phyloP scores from a whole-genome alignment of 192 early-diverging fungal genomes.

The Coemansia furcata region DNA sequence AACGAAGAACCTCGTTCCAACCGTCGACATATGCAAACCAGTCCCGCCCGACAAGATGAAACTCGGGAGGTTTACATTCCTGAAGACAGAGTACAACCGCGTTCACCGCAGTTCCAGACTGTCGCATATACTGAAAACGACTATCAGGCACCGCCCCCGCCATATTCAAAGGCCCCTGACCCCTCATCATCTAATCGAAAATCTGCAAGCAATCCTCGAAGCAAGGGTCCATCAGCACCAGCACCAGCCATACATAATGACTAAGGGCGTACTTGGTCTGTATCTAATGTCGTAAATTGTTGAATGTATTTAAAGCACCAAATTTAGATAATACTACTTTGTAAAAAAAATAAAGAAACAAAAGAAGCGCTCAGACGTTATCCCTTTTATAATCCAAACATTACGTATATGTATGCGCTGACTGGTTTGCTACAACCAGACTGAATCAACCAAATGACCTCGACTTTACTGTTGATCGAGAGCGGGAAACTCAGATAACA shows the following conservation, averaged over 20 bases:
- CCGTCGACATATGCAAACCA: conserved; percentile 3
- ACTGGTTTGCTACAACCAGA: too few relatives aligned
- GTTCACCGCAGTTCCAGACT: conserved; percentile 23
- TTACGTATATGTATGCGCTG: too few relatives aligned
- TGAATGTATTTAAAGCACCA: too few relatives aligned
- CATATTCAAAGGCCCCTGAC: conserved; percentile 9
- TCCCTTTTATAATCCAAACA: too few relatives aligned
- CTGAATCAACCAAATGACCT: too few relatives aligned
- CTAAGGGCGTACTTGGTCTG: too few relatives aligned
- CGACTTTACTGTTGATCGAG: too few relatives aligned
- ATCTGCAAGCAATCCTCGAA: not conserved
- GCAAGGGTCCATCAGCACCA: not conserved
- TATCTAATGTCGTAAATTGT: too few relatives aligned
- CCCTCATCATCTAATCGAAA: not conserved
- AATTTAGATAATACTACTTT: too few relatives aligned
- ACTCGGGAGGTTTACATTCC: conserved; percentile 16
- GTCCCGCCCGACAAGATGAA: not conserved
- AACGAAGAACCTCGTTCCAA: conserved; percentile 3
- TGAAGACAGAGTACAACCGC: not conserved
- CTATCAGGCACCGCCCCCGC: conserved; percentile 44
- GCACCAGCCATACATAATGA: not conserved
- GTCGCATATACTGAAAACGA: conserved; percentile 29
- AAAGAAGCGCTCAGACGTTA: too few relatives aligned
- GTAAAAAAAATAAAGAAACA: too few relatives aligned
- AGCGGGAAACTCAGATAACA: too few relatives aligned